These are phyloP conservation scores for Trichoderma sp. DNA, from an alignment of 2,329 filamentous ascomycete genomes.

Conservation along the genomic window DNA sequence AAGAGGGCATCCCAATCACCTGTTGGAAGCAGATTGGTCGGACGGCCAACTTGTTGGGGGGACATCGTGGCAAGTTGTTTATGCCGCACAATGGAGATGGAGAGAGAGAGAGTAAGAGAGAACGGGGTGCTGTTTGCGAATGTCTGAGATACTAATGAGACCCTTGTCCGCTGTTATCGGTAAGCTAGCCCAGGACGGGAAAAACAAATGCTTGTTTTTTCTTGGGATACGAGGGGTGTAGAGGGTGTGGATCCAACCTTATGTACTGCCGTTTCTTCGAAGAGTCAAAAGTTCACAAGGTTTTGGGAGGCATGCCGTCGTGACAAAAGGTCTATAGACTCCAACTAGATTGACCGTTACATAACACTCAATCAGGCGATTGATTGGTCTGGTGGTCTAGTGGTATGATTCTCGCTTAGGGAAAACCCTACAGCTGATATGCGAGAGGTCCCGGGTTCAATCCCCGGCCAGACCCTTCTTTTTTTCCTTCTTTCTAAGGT, in stretches of 20 bases:
- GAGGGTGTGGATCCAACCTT: not conserved
- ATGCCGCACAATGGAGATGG: not conserved
- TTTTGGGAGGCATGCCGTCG: not conserved
- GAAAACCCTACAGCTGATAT: slow-evolving; percentile 41
- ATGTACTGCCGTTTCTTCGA: not conserved
- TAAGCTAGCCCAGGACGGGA: not conserved
- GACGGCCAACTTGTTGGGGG: not conserved
- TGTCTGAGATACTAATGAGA: not conserved
- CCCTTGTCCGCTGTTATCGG: not conserved
- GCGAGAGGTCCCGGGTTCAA: slow-evolving; percentile 49
- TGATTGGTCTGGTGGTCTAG: slow-evolving; percentile 55
- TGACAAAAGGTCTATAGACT: not conserved
- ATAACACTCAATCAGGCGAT: not conserved
- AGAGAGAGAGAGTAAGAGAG: not conserved
- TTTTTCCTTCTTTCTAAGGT: slow-evolving; percentile 27
- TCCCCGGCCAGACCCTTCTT: slow-evolving; percentile 44
- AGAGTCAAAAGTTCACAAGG: not conserved
- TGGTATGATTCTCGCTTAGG: slow-evolving; percentile 73
- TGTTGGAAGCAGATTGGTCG: not conserved
- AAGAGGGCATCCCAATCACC: not conserved
- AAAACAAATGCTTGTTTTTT: not conserved
- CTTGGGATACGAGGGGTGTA: not conserved
- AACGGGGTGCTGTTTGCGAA: not conserved
- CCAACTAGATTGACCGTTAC: not conserved
- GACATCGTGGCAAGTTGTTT: not conserved